Conservation (phyloP, 2,329 filamentous ascomycete genomes). For the Pseudopyricularia javanii region DNA sequence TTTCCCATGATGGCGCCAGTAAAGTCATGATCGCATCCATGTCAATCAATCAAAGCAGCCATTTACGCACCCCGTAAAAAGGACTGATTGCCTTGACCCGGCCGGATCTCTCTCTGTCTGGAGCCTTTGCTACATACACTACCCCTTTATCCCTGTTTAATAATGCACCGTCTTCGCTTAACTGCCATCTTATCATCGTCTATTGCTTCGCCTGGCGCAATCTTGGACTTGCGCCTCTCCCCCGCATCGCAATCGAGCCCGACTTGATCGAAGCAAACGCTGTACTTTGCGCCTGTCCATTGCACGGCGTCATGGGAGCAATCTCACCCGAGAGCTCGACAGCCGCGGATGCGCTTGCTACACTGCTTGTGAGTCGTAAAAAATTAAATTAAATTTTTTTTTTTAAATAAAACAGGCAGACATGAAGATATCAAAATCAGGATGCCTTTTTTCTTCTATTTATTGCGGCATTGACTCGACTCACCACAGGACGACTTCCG, state of each 20-base stretch:
- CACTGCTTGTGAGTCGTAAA: not conserved
- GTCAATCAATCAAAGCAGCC: too few species aligned
- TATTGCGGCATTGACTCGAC: not conserved
- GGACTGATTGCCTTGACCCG: too few species aligned
- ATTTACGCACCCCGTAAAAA: too few species aligned
- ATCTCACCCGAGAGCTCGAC: not conserved
- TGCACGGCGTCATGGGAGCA: not conserved
- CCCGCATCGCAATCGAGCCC: not conserved
- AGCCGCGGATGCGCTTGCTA: not conserved
- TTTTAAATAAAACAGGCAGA: not conserved
- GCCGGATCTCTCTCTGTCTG: too few species aligned
- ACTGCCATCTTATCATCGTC: not conserved
- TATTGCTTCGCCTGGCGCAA: not conserved
- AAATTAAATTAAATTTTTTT: not conserved
- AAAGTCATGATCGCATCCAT: too few species aligned
- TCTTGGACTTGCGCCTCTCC: not conserved
- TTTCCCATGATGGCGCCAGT: too few species aligned
- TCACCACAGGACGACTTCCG: slow-evolving; percentile 53
- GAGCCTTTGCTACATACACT: too few species aligned
- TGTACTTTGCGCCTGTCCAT: not conserved
- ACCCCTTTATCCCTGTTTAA: not conserved
- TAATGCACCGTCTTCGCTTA: not conserved
- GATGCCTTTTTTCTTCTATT: not conserved
- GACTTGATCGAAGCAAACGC: too few species aligned
- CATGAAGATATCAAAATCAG: not conserved